A percentile compares a stretch with the other conserved stretches of the same genome.
Evolutionary conservation across 257 asterid genomes (phyloP).

Genomic region (Petunia axillaris): DNA sequence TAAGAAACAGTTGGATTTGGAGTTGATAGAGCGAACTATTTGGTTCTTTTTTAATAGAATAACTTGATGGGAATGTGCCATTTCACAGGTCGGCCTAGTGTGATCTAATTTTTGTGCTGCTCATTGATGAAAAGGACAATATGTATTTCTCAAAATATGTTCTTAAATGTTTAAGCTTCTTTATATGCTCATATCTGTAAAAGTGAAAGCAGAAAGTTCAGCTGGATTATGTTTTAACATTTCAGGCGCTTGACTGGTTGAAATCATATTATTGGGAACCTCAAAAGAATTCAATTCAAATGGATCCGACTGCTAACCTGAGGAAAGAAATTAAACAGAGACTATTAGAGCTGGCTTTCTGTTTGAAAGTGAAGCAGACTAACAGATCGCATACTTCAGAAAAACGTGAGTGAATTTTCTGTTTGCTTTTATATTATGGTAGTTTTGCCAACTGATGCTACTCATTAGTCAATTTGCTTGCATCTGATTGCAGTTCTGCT

Average conservation of each 20-base stretch:
- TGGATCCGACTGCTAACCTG: conserved; percentile 43
- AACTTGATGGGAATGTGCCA: neutral
- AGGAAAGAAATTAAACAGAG: conserved; percentile 63
- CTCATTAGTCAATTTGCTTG: conserved; percentile 1
- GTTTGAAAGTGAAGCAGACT: conserved; percentile 52
- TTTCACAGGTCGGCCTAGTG: neutral
- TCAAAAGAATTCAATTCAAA: conserved; percentile 63
- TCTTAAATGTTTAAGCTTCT: conserved; percentile 1
- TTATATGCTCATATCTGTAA: neutral
- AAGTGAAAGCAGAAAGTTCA: conserved; percentile 1
- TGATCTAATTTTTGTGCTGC: neutral
- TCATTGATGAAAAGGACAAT: neutral
- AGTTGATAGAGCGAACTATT: neutral
- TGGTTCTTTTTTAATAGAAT: neutral
- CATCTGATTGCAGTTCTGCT: neutral
- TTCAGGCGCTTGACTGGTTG: conserved; percentile 94
- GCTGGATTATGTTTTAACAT: conserved; percentile 23
- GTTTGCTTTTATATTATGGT: neutral
- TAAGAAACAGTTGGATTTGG: neutral
- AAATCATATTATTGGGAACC: conserved; percentile 84
- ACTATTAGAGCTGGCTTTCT: conserved; percentile 57
- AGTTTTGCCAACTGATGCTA: conserved; percentile 9
- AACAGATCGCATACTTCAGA: conserved; percentile 45
- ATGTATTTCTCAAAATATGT: conserved; percentile 5
- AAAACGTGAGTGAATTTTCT: conserved; percentile 57